Evolutionary conservation across 768 basidiomycete species (phyloP), one percentile per base, ranked within the genome.

Genomic region (Serendipita vermifera): DNA sequence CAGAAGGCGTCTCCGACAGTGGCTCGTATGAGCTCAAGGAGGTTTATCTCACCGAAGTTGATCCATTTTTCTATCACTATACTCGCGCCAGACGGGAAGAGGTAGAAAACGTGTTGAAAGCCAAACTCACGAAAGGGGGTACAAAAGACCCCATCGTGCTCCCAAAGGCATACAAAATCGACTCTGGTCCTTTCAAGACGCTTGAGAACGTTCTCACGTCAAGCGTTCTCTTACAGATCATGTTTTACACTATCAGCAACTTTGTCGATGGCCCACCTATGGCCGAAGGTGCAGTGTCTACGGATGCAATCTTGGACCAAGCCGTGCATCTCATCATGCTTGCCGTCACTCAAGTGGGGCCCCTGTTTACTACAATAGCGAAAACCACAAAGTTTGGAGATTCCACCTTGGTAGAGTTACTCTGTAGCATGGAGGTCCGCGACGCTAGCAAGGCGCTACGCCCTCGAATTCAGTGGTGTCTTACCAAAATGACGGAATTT

Each of bases 21-120:
- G 94, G 96, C 0, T 70, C 80, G n/a, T 98, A 97, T 69, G 83
- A 92, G 59, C 78, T 98, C 55, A 85, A 82, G 66, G 81, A 89
- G 41, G 86, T 85, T 62, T 74, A 73, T 17, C 91, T 80, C 67
- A 84, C 82, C 59, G 87, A 96, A 60, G 85, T 97, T 60, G 87
- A 97, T 63, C 92, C 93, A 0, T 96, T 92, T 71, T 96, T 93
- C 72, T 87, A 85, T 65, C 93, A 97, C 65, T 97, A 96, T 67
- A 85, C 88, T 14, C 77, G 93, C 36, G 98, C 98, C 70, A 83
- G 89, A 62, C 78, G 92, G 36, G 89, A 94, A 63, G 88, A 92
- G 65, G 94, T 90, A 24, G 90, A 92, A 64, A 78, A 74, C 38
- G 77, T 86, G 3, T 70, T 93, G 46, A 75, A 79, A 58, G 77